Evolutionary conservation across 1,284 basidiomycete genomes (phyloP).

Genomic region (Heterobasidion irregulare): DNA sequence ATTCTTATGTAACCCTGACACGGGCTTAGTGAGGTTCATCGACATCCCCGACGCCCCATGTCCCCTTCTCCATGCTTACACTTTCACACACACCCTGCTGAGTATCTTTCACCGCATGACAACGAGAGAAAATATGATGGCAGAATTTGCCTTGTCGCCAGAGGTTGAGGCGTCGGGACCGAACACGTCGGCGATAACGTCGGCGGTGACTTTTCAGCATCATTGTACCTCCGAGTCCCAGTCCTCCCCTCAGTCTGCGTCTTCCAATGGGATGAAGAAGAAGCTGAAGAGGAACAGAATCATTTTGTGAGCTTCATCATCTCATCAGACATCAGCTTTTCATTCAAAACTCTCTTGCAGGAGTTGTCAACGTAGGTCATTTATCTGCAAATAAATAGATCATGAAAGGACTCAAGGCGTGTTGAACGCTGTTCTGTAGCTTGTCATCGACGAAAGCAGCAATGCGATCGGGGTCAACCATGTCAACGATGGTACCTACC

Average conservation of each 20-base stretch:
- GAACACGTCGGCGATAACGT: not conserved
- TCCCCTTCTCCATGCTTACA: too few relatives aligned
- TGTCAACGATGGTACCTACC: not conserved
- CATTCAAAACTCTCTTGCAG: not conserved
- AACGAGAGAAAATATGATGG: not conserved
- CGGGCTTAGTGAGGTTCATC: too few relatives aligned
- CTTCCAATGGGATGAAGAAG: not conserved
- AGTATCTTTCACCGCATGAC: not conserved
- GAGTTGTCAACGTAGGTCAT: not conserved
- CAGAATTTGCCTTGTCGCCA: not conserved
- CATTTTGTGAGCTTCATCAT: not conserved
- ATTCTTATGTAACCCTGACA: too few relatives aligned
- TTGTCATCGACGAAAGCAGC: not conserved
- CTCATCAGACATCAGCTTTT: not conserved
- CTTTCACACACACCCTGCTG: too few relatives aligned
- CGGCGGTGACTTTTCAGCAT: not conserved
- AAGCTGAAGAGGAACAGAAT: not conserved
- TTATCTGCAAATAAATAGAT: not conserved
- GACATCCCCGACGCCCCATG: too few relatives aligned
- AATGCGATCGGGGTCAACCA: not conserved
- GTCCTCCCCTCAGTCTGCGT: not conserved
- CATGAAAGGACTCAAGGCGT: not conserved
- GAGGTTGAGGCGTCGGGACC: not conserved
- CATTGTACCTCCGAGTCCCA: not conserved
- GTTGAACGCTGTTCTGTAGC: not conserved